A percentile compares a stretch with the other conserved stretches of the same genome.
Conservation (phyloP, 1,139 yeast genomes). For the Wickerhamomyces sp. region DNA sequence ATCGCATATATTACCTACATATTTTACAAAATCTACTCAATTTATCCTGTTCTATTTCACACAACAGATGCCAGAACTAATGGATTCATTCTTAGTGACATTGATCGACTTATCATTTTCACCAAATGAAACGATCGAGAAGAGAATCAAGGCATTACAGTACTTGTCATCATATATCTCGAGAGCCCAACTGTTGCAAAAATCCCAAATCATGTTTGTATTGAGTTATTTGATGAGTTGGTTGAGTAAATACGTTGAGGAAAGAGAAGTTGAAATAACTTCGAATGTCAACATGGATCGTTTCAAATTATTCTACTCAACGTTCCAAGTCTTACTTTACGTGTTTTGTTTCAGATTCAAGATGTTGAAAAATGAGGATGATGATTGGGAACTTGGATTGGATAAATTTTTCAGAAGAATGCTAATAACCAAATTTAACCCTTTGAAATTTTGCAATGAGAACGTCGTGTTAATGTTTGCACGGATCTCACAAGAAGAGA, state of each 20-base stretch:
- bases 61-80: conserved; percentile 74
- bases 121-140: conserved; percentile 62
- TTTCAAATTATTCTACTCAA: conserved; percentile 86
- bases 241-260: conserved; percentile 74
- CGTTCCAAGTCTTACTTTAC: conserved; percentile 85
- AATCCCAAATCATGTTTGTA: conserved; percentile 71
- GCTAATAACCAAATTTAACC: conserved; percentile 85
- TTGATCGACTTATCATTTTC: conserved; percentile 79
- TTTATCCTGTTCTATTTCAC: conserved; percentile 77
- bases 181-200: conserved; percentile 70
- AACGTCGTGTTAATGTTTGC: conserved; percentile 94
- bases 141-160: conserved; percentile 84
- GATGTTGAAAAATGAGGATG: conserved; percentile 38
- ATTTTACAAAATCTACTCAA: conserved; percentile 86
- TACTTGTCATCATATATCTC: conserved; percentile 89
- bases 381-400: conserved; percentile 72
- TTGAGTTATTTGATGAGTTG: conserved; percentile 76
- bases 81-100: conserved; percentile 80
- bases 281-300: conserved; percentile 71
- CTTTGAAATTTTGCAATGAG: conserved; percentile 88
- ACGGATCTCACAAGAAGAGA: conserved; percentile 81
- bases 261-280: conserved; percentile 76
- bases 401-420: conserved; percentile 86
- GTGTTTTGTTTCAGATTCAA: conserved; percentile 86
- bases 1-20: conserved; percentile 84